These are phyloP conservation scores for Cyclotella kingstonii DNA, from an alignment of 108 stramenopile species.

Conservation along the genomic window DNA sequence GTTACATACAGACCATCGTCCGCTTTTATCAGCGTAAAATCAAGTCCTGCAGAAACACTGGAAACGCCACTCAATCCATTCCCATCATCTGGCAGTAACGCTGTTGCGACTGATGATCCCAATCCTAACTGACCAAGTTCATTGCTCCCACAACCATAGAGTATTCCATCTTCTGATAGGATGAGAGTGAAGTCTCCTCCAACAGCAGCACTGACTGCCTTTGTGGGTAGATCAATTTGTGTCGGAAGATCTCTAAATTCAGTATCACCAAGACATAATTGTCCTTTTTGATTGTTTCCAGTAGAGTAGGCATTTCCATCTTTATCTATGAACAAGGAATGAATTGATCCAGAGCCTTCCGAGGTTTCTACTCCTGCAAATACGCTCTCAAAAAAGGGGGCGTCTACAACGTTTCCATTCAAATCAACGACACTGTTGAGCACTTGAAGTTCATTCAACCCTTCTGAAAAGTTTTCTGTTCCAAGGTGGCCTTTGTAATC, in stretches of 20 bases:
- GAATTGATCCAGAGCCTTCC: constrained; percentile 3
- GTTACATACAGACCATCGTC: constrained; percentile 29
- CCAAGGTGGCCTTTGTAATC: constrained; percentile 26
- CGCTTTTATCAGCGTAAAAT: constrained; percentile 25
- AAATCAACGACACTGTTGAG: constrained; percentile 12
- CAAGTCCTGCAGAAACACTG: constrained; percentile 23
- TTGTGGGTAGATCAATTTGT: constrained; percentile 19
- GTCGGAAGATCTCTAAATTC: constrained; percentile 15
- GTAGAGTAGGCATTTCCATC: constrained; percentile 26
- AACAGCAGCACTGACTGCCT: constrained; percentile 22
- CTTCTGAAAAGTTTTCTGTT: constrained; percentile 1
- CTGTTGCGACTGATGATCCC: constrained; percentile 2
- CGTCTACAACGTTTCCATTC: neutral
- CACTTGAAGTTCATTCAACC: constrained; percentile 15
- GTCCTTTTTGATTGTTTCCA: constrained; percentile 30
- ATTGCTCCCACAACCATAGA: constrained; percentile 36
- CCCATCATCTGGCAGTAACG: constrained; percentile 17
- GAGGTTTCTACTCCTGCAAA: constrained; percentile 15
- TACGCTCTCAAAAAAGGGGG: constrained; percentile 10
- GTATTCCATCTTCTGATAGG: constrained; percentile 9
- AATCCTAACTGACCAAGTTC: constrained; percentile 26
- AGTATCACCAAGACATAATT: constrained; percentile 21
- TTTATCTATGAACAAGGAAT: constrained; percentile 27
- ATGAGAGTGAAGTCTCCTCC: constrained; percentile 31
- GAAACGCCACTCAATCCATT: constrained; percentile 26